Percentiles rank a stretch among this genome's conserved stretches.
phyloP scores from a whole-genome alignment of 2,329 filamentous ascomycete genomes.

The Botrytis paeoniae region DNA sequence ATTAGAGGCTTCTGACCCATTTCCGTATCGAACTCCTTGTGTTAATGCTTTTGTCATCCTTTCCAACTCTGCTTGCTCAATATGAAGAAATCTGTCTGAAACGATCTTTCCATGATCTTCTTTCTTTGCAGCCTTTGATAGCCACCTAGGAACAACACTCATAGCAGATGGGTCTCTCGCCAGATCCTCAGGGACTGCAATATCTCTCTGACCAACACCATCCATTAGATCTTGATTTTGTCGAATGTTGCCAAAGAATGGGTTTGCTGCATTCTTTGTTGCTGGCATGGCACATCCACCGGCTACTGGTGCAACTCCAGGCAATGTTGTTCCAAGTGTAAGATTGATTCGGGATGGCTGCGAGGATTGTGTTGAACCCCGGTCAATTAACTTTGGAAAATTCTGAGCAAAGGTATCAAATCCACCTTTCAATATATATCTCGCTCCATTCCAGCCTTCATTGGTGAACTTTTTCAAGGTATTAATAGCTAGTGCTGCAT shows the following conservation, averaged over 20 bases:
- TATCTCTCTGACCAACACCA: constrained; percentile 78
- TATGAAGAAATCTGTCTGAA: constrained; percentile 76
- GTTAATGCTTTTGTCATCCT: constrained; percentile 86
- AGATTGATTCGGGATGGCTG: constrained; percentile 45
- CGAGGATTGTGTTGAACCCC: constrained; percentile 40
- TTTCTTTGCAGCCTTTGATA: constrained; percentile 63
- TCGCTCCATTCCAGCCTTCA: constrained; percentile 74
- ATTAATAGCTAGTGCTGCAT: constrained; percentile 76
- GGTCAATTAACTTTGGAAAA: constrained; percentile 64
- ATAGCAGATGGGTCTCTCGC: constrained; percentile 42
- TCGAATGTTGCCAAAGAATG: constrained; percentile 93
- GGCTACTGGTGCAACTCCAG: constrained; percentile 70
- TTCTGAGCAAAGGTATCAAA: constrained; percentile 69
- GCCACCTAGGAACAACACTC: constrained; percentile 67
- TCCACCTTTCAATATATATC: constrained; percentile 76
- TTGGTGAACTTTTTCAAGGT: constrained; percentile 89
- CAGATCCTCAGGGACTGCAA: constrained; percentile 56
- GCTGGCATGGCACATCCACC: constrained; percentile 82
- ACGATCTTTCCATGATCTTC: constrained; percentile 75
- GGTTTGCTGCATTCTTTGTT: constrained; percentile 67
- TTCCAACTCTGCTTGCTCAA: constrained; percentile 81
- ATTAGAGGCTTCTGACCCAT: constrained; percentile 37
- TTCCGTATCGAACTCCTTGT: constrained; percentile 54
- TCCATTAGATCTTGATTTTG: constrained; percentile 95
- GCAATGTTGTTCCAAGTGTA: constrained; percentile 47